Conservation (phyloP, 305 asterid species). For the Fraxinus dipetala region DNA sequence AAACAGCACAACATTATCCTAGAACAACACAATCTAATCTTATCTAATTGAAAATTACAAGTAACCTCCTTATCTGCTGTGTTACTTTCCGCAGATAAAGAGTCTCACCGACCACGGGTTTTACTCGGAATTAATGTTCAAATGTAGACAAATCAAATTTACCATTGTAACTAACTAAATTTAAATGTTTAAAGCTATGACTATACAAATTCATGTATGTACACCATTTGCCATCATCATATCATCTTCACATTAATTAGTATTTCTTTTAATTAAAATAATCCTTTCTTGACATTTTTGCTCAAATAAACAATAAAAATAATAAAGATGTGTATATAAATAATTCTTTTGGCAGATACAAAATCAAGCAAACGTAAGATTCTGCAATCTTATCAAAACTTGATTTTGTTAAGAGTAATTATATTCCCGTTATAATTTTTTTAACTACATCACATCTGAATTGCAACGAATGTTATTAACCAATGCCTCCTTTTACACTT, state of each 20-base stretch:
- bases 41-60: background rate
- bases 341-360: background rate
- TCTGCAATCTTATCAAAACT: background rate
- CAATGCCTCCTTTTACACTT: background rate
- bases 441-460: background rate
- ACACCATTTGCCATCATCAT: background rate
- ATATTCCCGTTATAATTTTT: background rate
- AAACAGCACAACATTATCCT: background rate
- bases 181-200: background rate
- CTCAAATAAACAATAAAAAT: background rate
- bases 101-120: background rate
- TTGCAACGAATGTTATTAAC: background rate
- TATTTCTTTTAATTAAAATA: background rate
- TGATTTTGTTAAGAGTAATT: background rate
- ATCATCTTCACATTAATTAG: background rate
- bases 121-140: background rate
- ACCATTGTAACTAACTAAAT: background rate
- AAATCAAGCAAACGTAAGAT: background rate
- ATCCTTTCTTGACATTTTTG: background rate
- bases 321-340: background rate
- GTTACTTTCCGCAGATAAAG: background rate
- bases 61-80: background rate
- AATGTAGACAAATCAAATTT: background rate
- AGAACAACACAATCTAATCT: background rate
- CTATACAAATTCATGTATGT: background rate